Base-by-base conservation (phyloP, 176 grass and related monocot genomes). In the Melocanna baccifera region DNA sequence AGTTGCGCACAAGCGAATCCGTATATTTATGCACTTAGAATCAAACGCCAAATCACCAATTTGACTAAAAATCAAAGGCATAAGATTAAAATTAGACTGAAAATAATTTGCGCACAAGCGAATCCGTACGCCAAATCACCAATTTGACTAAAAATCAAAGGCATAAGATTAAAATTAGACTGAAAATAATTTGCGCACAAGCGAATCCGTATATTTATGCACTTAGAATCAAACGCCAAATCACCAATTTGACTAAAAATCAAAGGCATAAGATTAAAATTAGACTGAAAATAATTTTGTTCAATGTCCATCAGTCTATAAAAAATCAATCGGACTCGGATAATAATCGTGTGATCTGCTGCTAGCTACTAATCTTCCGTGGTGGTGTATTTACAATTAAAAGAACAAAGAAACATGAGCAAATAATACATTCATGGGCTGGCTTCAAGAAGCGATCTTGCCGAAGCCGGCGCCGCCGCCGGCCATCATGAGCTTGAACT, bases 401-500 rank as follows among this genome's bases (percentile, higher is more conserved):
- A 86, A 41, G 52, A 86, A 85, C 48, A 29, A 64, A 63, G 14
- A 36, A 86, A 86, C 62, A 4, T 12, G 28, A 69, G 37, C 4
- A 8, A 6, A 14, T 16, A 6, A n/a, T 25, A 2, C 30, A 20
- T 52, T 6, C 48, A 53, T 12, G 14, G 25, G 7, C 16, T 14
- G 25, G 7, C 16, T 66, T 79, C 43, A 83, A 34, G 55, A 71
- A 18, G 11, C 29, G 76, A 85, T 12, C 39, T 41, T 79, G 76
- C 77, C 78, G 26, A 82, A 71, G 30, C 37, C 68, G 1, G 68
- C 83, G 32, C 57, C 87, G 23, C 59, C 88, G 41, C 39, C 75
- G 39, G 91, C 81, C 96, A 99, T 96, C 96, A 99, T 99, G 74
- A 87, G 59, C 86, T 91, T 96, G 85, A 99, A 99, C 89, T 99